Conservation (phyloP, 2,329 filamentous ascomycete genomes). For the Aspergillus sp. region DNA sequence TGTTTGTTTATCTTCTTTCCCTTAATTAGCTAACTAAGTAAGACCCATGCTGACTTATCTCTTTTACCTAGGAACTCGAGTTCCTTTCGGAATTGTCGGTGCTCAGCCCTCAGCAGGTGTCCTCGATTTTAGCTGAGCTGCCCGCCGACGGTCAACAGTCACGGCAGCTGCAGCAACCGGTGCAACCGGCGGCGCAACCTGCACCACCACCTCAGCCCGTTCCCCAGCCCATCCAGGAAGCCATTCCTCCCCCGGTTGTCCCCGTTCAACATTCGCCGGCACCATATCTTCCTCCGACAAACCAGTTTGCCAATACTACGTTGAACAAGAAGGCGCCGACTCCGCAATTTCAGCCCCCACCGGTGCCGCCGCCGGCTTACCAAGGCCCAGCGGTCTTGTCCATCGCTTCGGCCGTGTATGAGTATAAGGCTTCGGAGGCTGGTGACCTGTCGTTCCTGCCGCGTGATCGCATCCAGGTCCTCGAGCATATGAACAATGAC, state of each 20-base stretch:
- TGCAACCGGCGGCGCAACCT: conserved; percentile 20
- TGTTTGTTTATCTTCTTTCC: conserved; percentile 42
- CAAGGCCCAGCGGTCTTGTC: conserved; percentile 51
- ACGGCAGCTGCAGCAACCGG: conserved; percentile 12
- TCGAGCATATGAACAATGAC: conserved; percentile 91
- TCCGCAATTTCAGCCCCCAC: conserved; percentile 37
- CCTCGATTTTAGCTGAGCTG: conserved; percentile 64
- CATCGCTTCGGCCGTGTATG: conserved; percentile 72
- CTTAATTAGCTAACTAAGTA: background rate
- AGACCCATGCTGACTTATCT: conserved; percentile 4
- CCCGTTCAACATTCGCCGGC: conserved; percentile 23
- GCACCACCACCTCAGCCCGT: conserved; percentile 21
- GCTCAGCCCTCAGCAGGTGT: conserved; percentile 67
- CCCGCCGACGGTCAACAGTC: conserved; percentile 43
- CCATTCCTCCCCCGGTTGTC: background rate
- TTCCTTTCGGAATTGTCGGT: conserved; percentile 74
- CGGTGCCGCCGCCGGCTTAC: conserved; percentile 42
- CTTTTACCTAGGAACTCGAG: conserved; percentile 66
- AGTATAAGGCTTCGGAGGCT: conserved; percentile 68
- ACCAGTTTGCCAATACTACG: conserved; percentile 30
- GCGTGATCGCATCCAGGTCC: conserved; percentile 70
- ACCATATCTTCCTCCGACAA: conserved; percentile 29
- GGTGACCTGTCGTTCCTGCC: conserved; percentile 75
- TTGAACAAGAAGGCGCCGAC: conserved; percentile 36
- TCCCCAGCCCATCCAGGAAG: conserved; percentile 12